phyloP scores from a whole-genome alignment of 495 filamentous ascomycete species.

The Neurospora sp. region DNA sequence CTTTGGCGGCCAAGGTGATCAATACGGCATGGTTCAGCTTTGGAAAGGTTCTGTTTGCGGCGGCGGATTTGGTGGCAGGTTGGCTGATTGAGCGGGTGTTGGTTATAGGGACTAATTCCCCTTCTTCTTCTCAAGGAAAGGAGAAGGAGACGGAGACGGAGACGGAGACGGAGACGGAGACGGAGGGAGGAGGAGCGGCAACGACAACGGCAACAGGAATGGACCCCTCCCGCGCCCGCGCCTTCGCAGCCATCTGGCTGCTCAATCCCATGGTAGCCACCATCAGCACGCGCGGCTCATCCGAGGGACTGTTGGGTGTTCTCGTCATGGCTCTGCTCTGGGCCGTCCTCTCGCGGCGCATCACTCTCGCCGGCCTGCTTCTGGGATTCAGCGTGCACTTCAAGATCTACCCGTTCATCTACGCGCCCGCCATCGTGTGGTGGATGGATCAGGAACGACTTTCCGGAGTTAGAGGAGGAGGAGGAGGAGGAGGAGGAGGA shows the following conservation, averaged over 20 bases:
- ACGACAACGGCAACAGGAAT: slow-evolving; percentile 9
- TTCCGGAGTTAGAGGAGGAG: not conserved
- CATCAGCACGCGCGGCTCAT: slow-evolving; percentile 88
- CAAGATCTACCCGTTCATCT: slow-evolving; percentile 98
- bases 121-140: not conserved
- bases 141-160: not conserved
- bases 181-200: not conserved
- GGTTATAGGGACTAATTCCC: not conserved
- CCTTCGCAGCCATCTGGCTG: slow-evolving; percentile 79
- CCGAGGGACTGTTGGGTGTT: slow-evolving; percentile 80
- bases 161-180: not conserved
- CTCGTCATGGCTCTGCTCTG: slow-evolving; percentile 74
- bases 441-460: slow-evolving; percentile 59
- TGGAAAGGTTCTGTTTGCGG: slow-evolving; percentile 80
- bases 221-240: slow-evolving; percentile 42
- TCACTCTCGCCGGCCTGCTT: slow-evolving; percentile 60
- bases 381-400: slow-evolving; percentile 86
- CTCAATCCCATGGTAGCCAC: slow-evolving; percentile 97
- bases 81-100: slow-evolving; percentile 55
- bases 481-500: no score
- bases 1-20: slow-evolving; percentile 14
- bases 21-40: slow-evolving; percentile 60
- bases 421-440: slow-evolving; percentile 78
- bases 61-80: slow-evolving; percentile 74
- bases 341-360: slow-evolving; percentile 52